Base-by-base conservation (phyloP, 768 basidiomycete genomes). In the Rhizopogon vulgaris region DNA sequence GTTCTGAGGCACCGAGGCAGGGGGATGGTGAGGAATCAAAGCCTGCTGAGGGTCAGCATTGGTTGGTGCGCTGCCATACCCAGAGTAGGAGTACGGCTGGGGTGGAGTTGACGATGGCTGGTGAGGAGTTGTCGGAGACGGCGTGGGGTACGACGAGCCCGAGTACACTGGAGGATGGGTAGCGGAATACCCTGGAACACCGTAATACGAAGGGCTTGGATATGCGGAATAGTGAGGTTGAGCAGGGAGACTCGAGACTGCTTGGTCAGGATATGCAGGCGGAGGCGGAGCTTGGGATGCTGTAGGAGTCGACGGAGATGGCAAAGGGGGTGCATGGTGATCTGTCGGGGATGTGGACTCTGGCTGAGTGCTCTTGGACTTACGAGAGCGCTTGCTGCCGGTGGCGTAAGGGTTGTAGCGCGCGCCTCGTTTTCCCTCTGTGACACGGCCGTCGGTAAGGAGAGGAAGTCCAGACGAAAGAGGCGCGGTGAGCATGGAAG, bases 381-480 rank as follows among this genome's bases (percentile, higher is more conserved):
- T 76, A 43, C 73, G 69, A 4, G 63, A 28, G n/a, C 69, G 70
- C 60, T 77, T 78, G 48, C 63, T 42, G 14, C 61, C 52, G 1
- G 65, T 49, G 11, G 59, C 58, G 51, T 78, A 78, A 4, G 80
- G 78, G 30, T 69, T 70, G 56, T 57, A 78, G 18, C 78, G 72
- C 55, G 72, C 73, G 38, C 51, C 52, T 12, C 75, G 74, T 58
- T 76, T 78, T 38, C 59, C 59, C 30, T 78, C 78, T 1, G 73
- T 55, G 24, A 73, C 53, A 43, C 73, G 75, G 27, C 71, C 70
- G 38, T 79, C 78, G 1, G 73, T 74, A 38, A 79, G 72, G 37
- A 82, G 77, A 11, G 78, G 78, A 25, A 76, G 65, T 27, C 71
- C 74, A 11, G 73, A 69, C 2, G 77, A 75, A 24, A 78, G 57